A percentile compares a stretch with the other conserved stretches of the same genome.
These are phyloP conservation scores for Pythium sp. DNA, from an alignment of 352 stramenopile genomes.

Conservation along the genomic window DNA sequence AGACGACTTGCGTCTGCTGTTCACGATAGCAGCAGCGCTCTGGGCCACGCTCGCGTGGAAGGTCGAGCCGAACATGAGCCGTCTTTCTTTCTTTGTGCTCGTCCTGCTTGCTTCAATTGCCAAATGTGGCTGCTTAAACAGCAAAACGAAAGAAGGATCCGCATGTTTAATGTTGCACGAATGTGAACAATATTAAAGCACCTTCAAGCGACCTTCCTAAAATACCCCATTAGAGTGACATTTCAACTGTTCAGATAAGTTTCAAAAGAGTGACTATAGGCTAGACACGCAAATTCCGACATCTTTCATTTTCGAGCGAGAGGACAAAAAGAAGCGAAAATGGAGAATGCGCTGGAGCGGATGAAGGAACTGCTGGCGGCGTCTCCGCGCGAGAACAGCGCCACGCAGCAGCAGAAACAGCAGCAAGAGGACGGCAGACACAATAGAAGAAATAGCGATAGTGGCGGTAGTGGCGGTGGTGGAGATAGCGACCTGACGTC, in stretches of 20 bases:
- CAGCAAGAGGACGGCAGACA: background rate
- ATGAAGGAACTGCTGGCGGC: slow-evolving; percentile 2
- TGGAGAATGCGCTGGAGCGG: slow-evolving; percentile 4
- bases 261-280: slow-evolving; percentile 3
- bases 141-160: slow-evolving; percentile 7
- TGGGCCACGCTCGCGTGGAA: slow-evolving; percentile 6
- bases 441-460: background rate
- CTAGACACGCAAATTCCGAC: background rate
- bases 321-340: background rate
- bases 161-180: background rate
- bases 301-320: background rate
- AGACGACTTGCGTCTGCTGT: background rate
- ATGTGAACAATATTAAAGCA: background rate
- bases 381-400: slow-evolving; percentile 11
- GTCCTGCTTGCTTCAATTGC: slow-evolving; percentile 2
- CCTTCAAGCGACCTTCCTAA: no score
- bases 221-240: background rate
- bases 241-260: background rate
- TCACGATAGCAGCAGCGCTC: background rate
- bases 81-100: background rate
- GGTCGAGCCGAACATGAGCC: slow-evolving; percentile 4
- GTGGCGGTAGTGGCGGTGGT: background rate
- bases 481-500: slow-evolving; percentile 10
- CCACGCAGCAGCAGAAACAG: slow-evolving; percentile 11
- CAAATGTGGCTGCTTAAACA: slow-evolving; percentile 4